phyloP scores from a whole-genome alignment of 176 grass and related monocot genomes.

The Luzula sylvatica region DNA sequence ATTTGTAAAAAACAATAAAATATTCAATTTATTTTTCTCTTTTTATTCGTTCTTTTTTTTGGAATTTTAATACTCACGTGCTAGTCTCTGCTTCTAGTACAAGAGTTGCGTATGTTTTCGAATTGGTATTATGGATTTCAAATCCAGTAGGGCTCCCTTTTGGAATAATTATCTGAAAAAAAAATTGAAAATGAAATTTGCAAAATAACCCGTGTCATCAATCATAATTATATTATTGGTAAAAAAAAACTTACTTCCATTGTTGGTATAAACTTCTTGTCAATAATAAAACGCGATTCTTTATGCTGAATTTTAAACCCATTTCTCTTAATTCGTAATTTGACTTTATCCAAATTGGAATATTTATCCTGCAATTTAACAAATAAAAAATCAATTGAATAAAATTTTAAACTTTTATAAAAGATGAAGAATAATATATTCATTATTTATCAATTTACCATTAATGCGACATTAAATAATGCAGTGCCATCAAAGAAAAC shows the following conservation, averaged over 20 bases:
- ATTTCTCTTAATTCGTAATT: constrained; percentile 12
- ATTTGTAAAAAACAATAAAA: neutral
- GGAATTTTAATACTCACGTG: constrained; percentile 1
- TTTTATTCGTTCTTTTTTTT: no score
- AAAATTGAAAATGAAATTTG: no score
- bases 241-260: constrained; percentile 10
- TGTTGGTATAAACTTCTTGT: constrained; percentile 13
- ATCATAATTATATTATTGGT: neutral
- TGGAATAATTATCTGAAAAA: constrained; percentile 20
- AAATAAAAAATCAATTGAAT: neutral
- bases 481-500: constrained; percentile 16
- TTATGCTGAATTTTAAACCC: constrained; percentile 14
- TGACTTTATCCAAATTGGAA: neutral
- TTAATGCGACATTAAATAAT: constrained; percentile 17
- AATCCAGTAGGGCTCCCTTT: constrained; percentile 14
- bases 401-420: neutral
- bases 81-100: constrained; percentile 17
- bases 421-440: neutral
- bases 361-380: neutral
- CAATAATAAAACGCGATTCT: neutral
- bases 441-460: constrained; percentile 15
- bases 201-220: no score
- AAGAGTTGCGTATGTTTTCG: constrained; percentile 4
- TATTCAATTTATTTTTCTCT: neutral
- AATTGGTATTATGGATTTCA: constrained; percentile 10